Evolutionary conservation across 768 basidiomycete species (phyloP).

Genomic region (Suillus luteus): DNA sequence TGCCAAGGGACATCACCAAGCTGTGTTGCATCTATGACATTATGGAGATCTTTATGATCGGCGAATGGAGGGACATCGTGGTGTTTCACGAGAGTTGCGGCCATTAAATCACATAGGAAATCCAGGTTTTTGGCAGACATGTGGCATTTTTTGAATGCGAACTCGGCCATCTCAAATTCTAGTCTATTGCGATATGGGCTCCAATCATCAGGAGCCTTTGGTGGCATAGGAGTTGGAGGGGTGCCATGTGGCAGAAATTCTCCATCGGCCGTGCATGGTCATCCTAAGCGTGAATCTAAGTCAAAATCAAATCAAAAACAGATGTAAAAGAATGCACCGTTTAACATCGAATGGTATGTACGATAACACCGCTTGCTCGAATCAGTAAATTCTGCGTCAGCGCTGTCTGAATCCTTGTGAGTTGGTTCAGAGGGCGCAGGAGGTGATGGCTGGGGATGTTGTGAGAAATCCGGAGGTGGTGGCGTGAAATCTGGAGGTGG

Average conservation of each 20-base stretch:
- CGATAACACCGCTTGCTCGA: neutral
- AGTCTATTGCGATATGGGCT: conserved; percentile 19
- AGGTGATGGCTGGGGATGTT: neutral
- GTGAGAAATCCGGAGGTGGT: no score
- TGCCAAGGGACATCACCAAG: conserved; percentile 35
- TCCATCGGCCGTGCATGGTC: conserved; percentile 11
- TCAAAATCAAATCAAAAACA: no score
- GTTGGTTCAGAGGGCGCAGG: no score
- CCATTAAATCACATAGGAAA: neutral
- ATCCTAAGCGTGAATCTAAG: neutral
- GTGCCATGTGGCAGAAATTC: conserved; percentile 1
- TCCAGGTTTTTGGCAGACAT: conserved; percentile 17
- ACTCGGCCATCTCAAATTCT: conserved; percentile 27
- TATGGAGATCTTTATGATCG: neutral
- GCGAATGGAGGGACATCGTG: neutral
- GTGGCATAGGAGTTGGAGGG: conserved; percentile 4
- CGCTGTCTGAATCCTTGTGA: neutral
- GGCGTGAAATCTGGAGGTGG: no score
- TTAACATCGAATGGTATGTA: neutral
- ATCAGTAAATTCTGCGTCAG: neutral
- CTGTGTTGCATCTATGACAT: conserved; percentile 9
- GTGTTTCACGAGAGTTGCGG: neutral
- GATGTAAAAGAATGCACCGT: no score
- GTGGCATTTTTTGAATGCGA: conserved; percentile 22
- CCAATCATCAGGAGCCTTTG: conserved; percentile 16